Evolutionary conservation across 129 eudicot species (phyloP), one percentile per base, ranked within the genome.

Genomic region (Tanacetum coccineum): DNA sequence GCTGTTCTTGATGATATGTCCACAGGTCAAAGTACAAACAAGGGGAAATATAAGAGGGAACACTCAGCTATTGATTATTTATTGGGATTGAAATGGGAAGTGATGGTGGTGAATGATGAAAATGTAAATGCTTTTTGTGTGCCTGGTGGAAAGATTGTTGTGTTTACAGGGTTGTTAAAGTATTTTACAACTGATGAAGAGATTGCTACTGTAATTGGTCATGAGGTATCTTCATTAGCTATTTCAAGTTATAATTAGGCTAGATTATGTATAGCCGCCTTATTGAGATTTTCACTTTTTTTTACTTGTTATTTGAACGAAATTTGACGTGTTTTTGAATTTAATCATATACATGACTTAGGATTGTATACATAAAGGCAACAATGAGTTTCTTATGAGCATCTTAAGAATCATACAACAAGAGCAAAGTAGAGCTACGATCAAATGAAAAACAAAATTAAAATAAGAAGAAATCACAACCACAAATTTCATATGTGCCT

Each of bases 41-140:
- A 36, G 9, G 72, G 78, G 54, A 87, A 81, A 6, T 39, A 82
- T 51, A 84, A 80, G 11, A 80, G 91, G 88, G 88, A 25, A 5
- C 32, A 14, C 0, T 11, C 5, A 9, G 26, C 59, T 17, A 20
- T 54, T 54, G 30, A 20, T 11, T 22, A 32, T 28, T 6, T 28
- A 2, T 4, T 28, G 21, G 65, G 65, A 3, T 32, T 60, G 48
- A 15, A 60, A 0, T 60, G 65, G 65, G 48, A 60, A 15, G 21
- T 60, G 15, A 14, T 32, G 46, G 48, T 60, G 19, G 65, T 60
- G 46, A 14, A 32, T 22, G 47, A 60, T n/a, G 2, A 1, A 6
- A 3, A 0, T 13, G 21, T 60, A 32, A 60, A 60, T 60, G 45
- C 45, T 30, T 60, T 13, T 60, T 60, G 22, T 32, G 13, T 15